Evolutionary conservation across 768 basidiomycete genomes (phyloP).

Genomic region (Trametes cinnabarina): DNA sequence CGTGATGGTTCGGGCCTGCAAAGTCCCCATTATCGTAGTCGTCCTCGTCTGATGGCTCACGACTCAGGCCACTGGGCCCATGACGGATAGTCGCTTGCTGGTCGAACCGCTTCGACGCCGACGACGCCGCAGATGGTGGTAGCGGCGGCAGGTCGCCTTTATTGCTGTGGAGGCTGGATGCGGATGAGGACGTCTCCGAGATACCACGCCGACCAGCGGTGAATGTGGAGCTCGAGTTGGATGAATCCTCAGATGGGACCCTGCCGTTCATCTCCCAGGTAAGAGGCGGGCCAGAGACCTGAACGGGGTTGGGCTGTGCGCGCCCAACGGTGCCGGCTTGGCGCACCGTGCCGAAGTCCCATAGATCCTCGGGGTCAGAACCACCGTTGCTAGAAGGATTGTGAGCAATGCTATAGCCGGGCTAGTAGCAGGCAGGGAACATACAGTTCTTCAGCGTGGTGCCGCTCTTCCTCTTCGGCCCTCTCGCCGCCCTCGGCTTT

Average conservation of each 20-base stretch:
- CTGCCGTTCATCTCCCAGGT: constrained; percentile 79
- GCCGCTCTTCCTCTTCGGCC: constrained; percentile 67
- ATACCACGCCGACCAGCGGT: constrained; percentile 16
- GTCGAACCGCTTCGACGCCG: constrained; percentile 37
- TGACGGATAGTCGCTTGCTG: constrained; percentile 63
- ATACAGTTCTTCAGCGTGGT: constrained; percentile 61
- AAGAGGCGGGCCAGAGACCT: constrained; percentile 62
- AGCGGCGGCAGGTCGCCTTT: constrained; percentile 66
- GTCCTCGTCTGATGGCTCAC: constrained; percentile 62
- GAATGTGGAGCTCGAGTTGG: constrained; percentile 38
- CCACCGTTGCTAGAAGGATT: constrained; percentile 43
- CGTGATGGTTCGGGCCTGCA: constrained; percentile 43
- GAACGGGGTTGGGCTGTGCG: constrained; percentile 48
- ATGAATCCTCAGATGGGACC: constrained; percentile 39
- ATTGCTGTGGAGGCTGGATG: constrained; percentile 48
- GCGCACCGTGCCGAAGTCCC: constrained; percentile 97
- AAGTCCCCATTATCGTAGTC: constrained; percentile 42
- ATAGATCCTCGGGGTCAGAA: constrained; percentile 77
- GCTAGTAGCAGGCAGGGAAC: constrained; percentile 26
- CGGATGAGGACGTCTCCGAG: constrained; percentile 28
- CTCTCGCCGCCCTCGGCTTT: constrained; percentile 83
- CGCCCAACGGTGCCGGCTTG: constrained; percentile 76
- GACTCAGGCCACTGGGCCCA: constrained; percentile 31
- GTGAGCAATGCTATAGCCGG: neutral
- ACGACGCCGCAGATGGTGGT: constrained; percentile 34